These are phyloP conservation scores for Thelonectria discophora DNA, from an alignment of 2,329 filamentous ascomycete species.

Conservation along the genomic window DNA sequence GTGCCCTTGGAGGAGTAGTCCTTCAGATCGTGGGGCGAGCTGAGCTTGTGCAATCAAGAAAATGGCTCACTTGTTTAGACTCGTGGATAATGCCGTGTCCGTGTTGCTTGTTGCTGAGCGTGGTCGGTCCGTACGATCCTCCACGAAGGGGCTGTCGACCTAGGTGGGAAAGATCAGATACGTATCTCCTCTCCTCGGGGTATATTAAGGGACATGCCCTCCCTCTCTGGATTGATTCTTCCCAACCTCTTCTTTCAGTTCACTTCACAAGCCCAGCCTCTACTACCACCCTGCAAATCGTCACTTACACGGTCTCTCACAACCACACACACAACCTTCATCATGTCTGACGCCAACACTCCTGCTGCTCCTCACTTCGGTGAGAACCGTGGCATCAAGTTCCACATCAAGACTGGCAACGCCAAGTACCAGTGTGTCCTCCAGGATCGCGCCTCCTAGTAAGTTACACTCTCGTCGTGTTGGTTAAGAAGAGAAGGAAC, in stretches of 20 bases:
- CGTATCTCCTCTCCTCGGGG: conserved; percentile 37
- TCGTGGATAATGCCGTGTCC: conserved; percentile 18
- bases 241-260: conserved; percentile 5
- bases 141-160: conserved; percentile 25
- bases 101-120: background rate
- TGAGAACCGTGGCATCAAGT: conserved; percentile 54
- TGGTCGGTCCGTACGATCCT: background rate
- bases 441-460: conserved; percentile 57
- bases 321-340: conserved; percentile 21
- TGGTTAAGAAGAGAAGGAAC: background rate
- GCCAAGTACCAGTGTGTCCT: conserved; percentile 52
- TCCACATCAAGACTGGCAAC: conserved; percentile 57
- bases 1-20: conserved; percentile 24
- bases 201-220: conserved; percentile 39
- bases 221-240: conserved; percentile 1
- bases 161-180: conserved; percentile 30
- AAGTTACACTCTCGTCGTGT: conserved; percentile 37
- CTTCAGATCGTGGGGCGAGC: conserved; percentile 43
- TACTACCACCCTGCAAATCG: background rate
- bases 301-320: conserved; percentile 24
- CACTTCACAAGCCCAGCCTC: background rate
- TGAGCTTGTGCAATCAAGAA: conserved; percentile 36
- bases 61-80: conserved; percentile 43
- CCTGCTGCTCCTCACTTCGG: conserved; percentile 43
- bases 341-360: conserved; percentile 36